These are phyloP conservation scores for Xylaria digitata DNA, from an alignment of 2,329 filamentous ascomycete genomes.

Conservation along the genomic window DNA sequence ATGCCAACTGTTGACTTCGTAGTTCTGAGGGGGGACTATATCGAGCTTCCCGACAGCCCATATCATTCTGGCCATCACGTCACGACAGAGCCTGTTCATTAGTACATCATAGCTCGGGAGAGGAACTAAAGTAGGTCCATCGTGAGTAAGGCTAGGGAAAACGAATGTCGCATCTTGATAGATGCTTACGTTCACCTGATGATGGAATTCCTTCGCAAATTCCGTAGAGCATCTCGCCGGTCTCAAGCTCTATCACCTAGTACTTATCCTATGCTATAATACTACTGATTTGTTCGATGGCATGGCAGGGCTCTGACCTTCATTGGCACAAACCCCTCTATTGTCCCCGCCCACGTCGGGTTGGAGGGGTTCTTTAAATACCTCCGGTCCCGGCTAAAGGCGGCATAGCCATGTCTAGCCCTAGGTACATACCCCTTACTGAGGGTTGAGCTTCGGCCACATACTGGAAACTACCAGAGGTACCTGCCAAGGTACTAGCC, in stretches of 20 bases:
- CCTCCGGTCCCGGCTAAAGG: no score
- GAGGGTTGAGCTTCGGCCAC: not conserved
- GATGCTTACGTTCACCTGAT: no score
- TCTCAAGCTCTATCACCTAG: no score
- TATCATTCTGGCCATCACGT: not conserved
- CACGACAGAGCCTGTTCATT: not conserved
- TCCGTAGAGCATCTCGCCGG: no score
- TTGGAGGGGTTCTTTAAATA: no score
- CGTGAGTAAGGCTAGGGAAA: slow-evolving; percentile 1
- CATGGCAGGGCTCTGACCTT: not conserved
- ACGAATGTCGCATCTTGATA: not conserved
- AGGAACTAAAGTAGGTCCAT: not conserved
- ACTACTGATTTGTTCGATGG: not conserved
- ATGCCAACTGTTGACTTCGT: slow-evolving; percentile 1
- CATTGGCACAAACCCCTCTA: no score
- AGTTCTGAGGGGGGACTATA: not conserved
- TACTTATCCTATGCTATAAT: not conserved
- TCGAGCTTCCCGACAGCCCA: slow-evolving; percentile 5
- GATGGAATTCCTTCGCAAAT: no score
- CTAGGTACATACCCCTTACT: no score
- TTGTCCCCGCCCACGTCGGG: no score
- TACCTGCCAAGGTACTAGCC: not conserved
- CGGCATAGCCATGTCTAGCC: not conserved
- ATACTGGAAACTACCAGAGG: not conserved
- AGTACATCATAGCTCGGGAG: not conserved